Percentiles rank a stretch among this genome's conserved stretches.
These are phyloP conservation scores for Globisporangium uncinulatum DNA, from an alignment of 352 stramenopile species.

Conservation along the genomic window DNA sequence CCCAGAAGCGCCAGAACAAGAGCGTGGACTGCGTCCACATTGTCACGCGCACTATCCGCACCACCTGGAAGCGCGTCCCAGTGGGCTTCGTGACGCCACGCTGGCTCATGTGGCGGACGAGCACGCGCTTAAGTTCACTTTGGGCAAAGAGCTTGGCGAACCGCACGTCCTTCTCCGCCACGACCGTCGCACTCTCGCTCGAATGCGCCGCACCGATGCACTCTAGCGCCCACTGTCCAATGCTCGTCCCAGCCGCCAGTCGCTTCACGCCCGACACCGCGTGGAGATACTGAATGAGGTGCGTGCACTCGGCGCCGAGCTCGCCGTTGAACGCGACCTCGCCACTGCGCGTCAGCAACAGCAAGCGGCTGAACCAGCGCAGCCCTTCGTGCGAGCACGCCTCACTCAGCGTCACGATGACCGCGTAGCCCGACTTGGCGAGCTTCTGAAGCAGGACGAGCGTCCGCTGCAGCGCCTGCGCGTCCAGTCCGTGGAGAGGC, in stretches of 20 bases:
- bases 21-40: slow-evolving; percentile 18
- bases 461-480: slow-evolving; percentile 36
- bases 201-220: slow-evolving; percentile 6
- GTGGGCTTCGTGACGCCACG: slow-evolving; percentile 8
- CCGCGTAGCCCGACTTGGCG: slow-evolving; percentile 5
- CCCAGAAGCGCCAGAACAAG: slow-evolving; percentile 29
- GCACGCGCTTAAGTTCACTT: slow-evolving; percentile 15
- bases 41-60: slow-evolving; percentile 5
- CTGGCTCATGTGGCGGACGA: slow-evolving; percentile 12
- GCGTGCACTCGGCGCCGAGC: slow-evolving; percentile 10
- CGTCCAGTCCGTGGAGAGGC: slow-evolving; percentile 68
- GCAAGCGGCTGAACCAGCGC: slow-evolving; percentile 13
- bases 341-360: slow-evolving; percentile 14
- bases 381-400: slow-evolving; percentile 9
- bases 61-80: slow-evolving; percentile 3
- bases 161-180: slow-evolving; percentile 11
- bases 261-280: slow-evolving; percentile 12
- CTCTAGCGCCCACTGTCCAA: slow-evolving; percentile 13
- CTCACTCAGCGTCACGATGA: slow-evolving; percentile 16
- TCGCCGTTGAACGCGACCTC: slow-evolving; percentile 17
- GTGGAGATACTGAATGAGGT: slow-evolving; percentile 16
- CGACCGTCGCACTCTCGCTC: slow-evolving; percentile 2
- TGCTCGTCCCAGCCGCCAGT: slow-evolving; percentile 5
- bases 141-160: slow-evolving; percentile 22
- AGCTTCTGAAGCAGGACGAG: slow-evolving; percentile 11